Conservation (phyloP, 2,329 filamentous ascomycete species). For the Sporothrix mexicana region DNA sequence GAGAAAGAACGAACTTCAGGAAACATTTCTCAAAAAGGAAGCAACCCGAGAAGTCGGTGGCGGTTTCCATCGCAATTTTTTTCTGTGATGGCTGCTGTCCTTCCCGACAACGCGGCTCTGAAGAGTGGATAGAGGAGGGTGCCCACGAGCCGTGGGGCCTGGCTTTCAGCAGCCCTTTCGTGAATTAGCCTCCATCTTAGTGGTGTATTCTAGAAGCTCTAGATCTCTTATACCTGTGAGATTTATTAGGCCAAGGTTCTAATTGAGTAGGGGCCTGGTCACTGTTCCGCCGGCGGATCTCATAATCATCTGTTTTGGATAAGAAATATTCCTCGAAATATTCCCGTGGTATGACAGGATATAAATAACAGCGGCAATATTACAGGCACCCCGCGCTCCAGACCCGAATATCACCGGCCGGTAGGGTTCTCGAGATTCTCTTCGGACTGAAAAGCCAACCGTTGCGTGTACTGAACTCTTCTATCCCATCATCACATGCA, state of each 20-base stretch:
- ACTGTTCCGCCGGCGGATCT: too few relatives aligned
- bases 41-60: neutral
- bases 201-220: constrained; percentile 13
- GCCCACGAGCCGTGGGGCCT: neutral
- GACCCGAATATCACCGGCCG: neutral
- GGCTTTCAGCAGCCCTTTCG: constrained; percentile 6
- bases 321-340: neutral
- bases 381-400: neutral
- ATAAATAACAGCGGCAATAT: neutral
- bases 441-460: too few relatives aligned
- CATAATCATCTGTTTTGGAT: neutral
- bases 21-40: constrained; percentile 3
- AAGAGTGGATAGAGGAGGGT: neutral
- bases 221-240: neutral
- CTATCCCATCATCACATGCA: too few relatives aligned
- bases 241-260: neutral
- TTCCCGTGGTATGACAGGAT: neutral
- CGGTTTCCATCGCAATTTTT: neutral
- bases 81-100: neutral
- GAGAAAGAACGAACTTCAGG: neutral
- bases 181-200: constrained; percentile 19
- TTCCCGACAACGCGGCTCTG: constrained; percentile 10
- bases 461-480: too few relatives aligned
- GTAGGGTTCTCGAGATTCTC: neutral
- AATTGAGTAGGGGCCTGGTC: neutral